Percentiles rank a stretch among this genome's conserved stretches.
Evolutionary conservation across 257 asterid species (phyloP).

Genomic region (Forsythia suspensa): DNA sequence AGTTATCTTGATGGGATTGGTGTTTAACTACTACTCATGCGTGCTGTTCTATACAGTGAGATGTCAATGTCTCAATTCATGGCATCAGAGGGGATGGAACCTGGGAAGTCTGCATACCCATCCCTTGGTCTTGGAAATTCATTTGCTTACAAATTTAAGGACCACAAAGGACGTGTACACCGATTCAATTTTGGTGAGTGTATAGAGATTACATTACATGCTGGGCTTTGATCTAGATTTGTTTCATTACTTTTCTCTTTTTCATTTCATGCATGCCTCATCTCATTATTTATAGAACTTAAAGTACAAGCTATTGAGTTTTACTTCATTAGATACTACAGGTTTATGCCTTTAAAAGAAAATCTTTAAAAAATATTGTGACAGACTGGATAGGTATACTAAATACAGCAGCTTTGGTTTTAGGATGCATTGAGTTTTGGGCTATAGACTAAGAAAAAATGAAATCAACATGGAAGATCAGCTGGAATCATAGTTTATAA

Average conservation of each 20-base stretch:
- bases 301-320: background rate
- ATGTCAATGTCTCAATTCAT: slow-evolving; percentile 66
- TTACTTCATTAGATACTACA: background rate
- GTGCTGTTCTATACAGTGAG: slow-evolving; percentile 59
- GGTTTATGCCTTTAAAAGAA: too few relatives aligned
- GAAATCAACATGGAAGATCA: background rate
- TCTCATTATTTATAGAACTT: background rate
- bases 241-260: background rate
- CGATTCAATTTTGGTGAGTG: slow-evolving; percentile 80
- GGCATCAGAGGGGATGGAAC: slow-evolving; percentile 62
- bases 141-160: slow-evolving; percentile 79
- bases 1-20: slow-evolving; percentile 5
- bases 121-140: slow-evolving; percentile 76
- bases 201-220: slow-evolving; percentile 2
- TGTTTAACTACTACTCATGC: slow-evolving; percentile 14
- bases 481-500: too few relatives aligned
- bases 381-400: background rate
- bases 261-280: background rate
- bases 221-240: background rate
- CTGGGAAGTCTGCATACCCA: slow-evolving; percentile 65
- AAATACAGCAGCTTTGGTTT: background rate
- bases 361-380: background rate
- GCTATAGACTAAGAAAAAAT: background rate
- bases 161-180: slow-evolving; percentile 69
- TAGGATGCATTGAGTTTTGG: background rate